These are phyloP conservation scores for Cardamine resedifolia DNA, from an alignment of 345 rosid genomes.

Conservation along the genomic window DNA sequence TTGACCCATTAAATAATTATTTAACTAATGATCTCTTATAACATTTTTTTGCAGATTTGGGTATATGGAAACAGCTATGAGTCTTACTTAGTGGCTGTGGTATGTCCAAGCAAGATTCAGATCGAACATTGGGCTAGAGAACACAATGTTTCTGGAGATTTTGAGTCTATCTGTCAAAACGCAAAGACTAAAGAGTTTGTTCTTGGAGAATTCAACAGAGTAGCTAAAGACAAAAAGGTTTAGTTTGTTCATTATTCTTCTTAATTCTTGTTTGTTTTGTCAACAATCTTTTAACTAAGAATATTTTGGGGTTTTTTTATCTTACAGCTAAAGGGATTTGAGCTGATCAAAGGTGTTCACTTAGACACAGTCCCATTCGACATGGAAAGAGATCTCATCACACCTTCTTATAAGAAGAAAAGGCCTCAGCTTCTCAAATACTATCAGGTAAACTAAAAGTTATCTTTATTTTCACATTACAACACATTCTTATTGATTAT, in stretches of 20 bases:
- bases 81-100: slow-evolving; percentile 85
- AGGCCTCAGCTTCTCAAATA: slow-evolving; percentile 84
- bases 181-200: slow-evolving; percentile 64
- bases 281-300: neutral
- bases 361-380: slow-evolving; percentile 86
- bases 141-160: slow-evolving; percentile 62
- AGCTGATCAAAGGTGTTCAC: slow-evolving; percentile 73
- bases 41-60: slow-evolving; percentile 61
- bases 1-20: neutral
- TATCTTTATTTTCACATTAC: neutral
- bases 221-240: slow-evolving; percentile 82
- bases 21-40: neutral
- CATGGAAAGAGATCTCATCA: slow-evolving; percentile 81
- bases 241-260: neutral
- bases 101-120: slow-evolving; percentile 73
- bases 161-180: slow-evolving; percentile 65
- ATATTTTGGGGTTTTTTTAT: neutral
- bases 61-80: slow-evolving; percentile 97
- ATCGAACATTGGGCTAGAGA: slow-evolving; percentile 81
- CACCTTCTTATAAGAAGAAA: slow-evolving; percentile 95
- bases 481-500: too few species aligned
- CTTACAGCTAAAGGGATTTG: slow-evolving; percentile 86
- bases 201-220: slow-evolving; percentile 65
- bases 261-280: neutral
- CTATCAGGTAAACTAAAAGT: slow-evolving; percentile 57